Evolutionary conservation across 805 yeast species (phyloP).

Genomic region (Candida easanensis): DNA sequence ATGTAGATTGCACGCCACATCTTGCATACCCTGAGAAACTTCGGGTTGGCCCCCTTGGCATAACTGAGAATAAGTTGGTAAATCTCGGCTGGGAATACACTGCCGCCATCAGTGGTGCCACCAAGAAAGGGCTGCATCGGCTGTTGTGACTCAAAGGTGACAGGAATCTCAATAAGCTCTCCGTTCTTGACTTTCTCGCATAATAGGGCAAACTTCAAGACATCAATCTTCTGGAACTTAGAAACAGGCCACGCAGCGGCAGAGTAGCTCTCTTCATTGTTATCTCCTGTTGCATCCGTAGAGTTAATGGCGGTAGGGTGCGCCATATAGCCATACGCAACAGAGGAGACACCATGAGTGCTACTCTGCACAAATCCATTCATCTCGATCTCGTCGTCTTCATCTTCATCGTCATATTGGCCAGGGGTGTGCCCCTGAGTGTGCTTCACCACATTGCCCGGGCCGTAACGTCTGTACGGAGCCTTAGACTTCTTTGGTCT

Average conservation of each 20-base stretch:
- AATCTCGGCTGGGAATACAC: slow-evolving; percentile 28
- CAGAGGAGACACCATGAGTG: slow-evolving; percentile 2
- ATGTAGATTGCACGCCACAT: slow-evolving; percentile 57
- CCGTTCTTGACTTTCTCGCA: slow-evolving; percentile 20
- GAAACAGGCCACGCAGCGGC: slow-evolving; percentile 43
- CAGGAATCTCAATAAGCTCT: slow-evolving; percentile 15
- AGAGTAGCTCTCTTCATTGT: background rate
- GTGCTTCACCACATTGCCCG: slow-evolving; percentile 37
- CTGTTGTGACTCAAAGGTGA: slow-evolving; percentile 1
- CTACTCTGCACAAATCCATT: slow-evolving; percentile 17
- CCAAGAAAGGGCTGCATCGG: slow-evolving; percentile 1
- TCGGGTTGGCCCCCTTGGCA: slow-evolving; percentile 38
- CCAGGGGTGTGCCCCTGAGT: slow-evolving; percentile 24
- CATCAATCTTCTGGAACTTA: slow-evolving; percentile 50
- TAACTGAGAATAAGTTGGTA: slow-evolving; percentile 29
- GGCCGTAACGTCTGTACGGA: slow-evolving; percentile 74
- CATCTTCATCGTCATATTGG: slow-evolving; percentile 30
- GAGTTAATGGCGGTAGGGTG: background rate
- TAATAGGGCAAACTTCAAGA: slow-evolving; percentile 32
- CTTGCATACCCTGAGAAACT: slow-evolving; percentile 57
- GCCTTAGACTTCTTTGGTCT: slow-evolving; percentile 82
- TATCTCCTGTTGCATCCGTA: background rate
- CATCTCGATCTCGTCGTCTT: slow-evolving; percentile 26
- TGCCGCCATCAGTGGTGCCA: slow-evolving; percentile 6
- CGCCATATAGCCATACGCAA: slow-evolving; percentile 8